Percentiles rank a stretch among this genome's conserved stretches.
Evolutionary conservation across 2,329 filamentous ascomycete genomes (phyloP).

Genomic region (Penicillium decumbens): DNA sequence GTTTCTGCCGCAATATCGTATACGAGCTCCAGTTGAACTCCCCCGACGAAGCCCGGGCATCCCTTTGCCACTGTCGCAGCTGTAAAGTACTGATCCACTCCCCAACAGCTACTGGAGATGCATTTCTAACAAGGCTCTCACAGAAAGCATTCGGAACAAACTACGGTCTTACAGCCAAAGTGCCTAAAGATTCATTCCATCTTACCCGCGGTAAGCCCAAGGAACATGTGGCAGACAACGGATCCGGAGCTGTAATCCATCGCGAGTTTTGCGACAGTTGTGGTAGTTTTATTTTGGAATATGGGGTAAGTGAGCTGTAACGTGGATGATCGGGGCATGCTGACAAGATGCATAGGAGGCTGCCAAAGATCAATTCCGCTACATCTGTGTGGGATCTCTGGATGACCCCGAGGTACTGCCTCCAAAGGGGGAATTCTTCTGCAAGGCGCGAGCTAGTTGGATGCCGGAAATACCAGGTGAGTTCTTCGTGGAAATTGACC

Average conservation of each 20-base stretch:
- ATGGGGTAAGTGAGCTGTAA: constrained; percentile 39
- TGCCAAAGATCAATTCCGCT: constrained; percentile 35
- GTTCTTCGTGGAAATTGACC: constrained; percentile 11
- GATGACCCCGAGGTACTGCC: constrained; percentile 48
- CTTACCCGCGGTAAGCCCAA: constrained; percentile 41
- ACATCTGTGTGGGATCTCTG: constrained; percentile 49
- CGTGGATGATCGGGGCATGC: not conserved
- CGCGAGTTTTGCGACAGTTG: constrained; percentile 53
- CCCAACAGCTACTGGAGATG: not conserved
- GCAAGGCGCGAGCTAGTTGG: constrained; percentile 46
- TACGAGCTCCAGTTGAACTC: constrained; percentile 46
- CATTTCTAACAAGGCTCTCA: not conserved
- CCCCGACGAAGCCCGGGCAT: constrained; percentile 48
- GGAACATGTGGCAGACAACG: constrained; percentile 50
- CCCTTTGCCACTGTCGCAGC: constrained; percentile 51
- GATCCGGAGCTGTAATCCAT: constrained; percentile 44
- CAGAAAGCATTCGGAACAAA: constrained; percentile 51
- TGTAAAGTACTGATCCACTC: constrained; percentile 42
- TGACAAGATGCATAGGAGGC: constrained; percentile 21
- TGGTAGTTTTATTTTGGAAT: constrained; percentile 51
- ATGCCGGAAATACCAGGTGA: constrained; percentile 49
- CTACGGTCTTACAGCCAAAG: constrained; percentile 51
- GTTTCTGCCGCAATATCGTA: constrained; percentile 47
- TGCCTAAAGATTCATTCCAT: constrained; percentile 44
- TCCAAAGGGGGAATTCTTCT: constrained; percentile 55